These are phyloP conservation scores for Sarocladiaceae sp. DNA, from an alignment of 2,329 filamentous ascomycete species.

Conservation along the genomic window DNA sequence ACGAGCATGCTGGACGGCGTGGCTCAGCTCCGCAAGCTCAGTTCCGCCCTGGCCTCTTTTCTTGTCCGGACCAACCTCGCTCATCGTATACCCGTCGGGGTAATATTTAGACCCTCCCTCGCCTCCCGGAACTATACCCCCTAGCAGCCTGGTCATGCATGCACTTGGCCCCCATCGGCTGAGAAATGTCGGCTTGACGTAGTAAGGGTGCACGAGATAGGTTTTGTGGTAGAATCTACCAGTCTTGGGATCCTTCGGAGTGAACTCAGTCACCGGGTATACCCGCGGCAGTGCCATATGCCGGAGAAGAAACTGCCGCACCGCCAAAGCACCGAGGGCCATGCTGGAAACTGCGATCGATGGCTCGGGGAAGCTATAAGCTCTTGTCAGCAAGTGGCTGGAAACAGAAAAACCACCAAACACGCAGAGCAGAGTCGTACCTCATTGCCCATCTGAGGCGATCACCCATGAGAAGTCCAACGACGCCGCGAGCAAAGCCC, in stretches of 20 bases:
- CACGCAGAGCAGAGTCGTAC: constrained; percentile 32
- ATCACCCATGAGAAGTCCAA: constrained; percentile 60
- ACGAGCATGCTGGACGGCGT: constrained; percentile 7
- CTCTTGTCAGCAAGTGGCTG: constrained; percentile 12
- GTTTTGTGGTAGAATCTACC: constrained; percentile 44
- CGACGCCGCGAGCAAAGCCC: constrained; percentile 42
- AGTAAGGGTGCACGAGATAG: constrained; percentile 63
- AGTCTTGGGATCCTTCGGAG: constrained; percentile 46
- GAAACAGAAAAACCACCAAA: too few species aligned
- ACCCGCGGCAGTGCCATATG: constrained; percentile 58
- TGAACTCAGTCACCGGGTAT: constrained; percentile 32
- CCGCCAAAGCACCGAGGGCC: constrained; percentile 42
- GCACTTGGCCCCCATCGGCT: constrained; percentile 58
- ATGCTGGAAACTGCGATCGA: constrained; percentile 29
- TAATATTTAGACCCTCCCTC: constrained; percentile 28
- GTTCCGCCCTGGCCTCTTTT: constrained; percentile 46
- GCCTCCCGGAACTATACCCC: constrained; percentile 42
- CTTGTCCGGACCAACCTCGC: constrained; percentile 58
- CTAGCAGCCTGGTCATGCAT: constrained; percentile 39
- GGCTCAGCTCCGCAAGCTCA: constrained; percentile 36
- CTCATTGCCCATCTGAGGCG: constrained; percentile 61
- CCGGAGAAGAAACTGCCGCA: constrained; percentile 52
- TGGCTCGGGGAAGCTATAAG: constrained; percentile 39
- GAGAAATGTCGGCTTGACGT: constrained; percentile 51
- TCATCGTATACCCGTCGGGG: constrained; percentile 48